Evolutionary conservation across 2,329 filamentous ascomycete species (phyloP).

Genomic region (Hymenoscyphus scutula): DNA sequence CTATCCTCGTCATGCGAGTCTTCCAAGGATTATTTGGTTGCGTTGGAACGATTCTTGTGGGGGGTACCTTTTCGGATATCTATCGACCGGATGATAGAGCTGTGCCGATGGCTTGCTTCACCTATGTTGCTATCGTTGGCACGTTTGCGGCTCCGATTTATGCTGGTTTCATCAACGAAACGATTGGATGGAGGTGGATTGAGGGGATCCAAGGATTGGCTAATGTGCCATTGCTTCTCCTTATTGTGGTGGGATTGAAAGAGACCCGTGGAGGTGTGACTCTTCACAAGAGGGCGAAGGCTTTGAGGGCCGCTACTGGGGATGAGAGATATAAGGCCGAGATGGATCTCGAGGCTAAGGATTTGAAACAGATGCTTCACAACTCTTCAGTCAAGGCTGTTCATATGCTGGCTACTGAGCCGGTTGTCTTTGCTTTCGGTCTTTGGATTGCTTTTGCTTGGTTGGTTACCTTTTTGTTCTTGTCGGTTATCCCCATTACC

Average conservation of each 20-base stretch:
- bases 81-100: constrained; percentile 76
- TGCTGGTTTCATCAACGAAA: constrained; percentile 55
- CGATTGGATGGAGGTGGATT: constrained; percentile 75
- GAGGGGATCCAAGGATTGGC: constrained; percentile 80
- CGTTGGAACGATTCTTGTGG: constrained; percentile 70
- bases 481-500: constrained; percentile 74
- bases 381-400: constrained; percentile 76
- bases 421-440: constrained; percentile 79
- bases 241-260: constrained; percentile 69
- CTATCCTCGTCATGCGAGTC: constrained; percentile 66
- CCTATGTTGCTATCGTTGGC: constrained; percentile 70
- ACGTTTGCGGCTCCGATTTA: constrained; percentile 70
- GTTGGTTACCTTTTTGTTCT: constrained; percentile 81
- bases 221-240: constrained; percentile 58
- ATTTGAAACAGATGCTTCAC: constrained; percentile 63
- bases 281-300: constrained; percentile 69
- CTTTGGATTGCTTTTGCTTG: constrained; percentile 87
- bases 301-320: constrained; percentile 62
- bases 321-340: constrained; percentile 50
- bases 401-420: constrained; percentile 65
- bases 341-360: constrained; percentile 50
- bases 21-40: constrained; percentile 70
- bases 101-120: constrained; percentile 84
- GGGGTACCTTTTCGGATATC: constrained; percentile 85
- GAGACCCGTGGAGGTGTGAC: constrained; percentile 81